These are phyloP conservation scores for Cutaneotrichosporon sp. DNA, from an alignment of 1,284 basidiomycete genomes.

Conservation along the genomic window DNA sequence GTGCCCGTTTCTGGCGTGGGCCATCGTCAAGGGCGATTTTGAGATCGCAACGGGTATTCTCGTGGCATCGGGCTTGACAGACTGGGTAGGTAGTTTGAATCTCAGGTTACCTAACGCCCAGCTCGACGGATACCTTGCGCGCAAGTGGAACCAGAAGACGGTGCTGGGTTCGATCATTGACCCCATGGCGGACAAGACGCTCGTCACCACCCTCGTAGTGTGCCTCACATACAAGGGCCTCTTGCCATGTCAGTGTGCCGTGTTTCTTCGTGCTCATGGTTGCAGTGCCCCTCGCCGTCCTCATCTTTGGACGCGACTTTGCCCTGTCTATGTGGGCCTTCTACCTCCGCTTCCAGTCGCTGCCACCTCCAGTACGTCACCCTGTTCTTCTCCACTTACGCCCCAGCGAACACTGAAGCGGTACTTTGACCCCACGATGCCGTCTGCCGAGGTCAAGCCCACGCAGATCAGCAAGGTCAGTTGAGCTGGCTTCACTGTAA, in stretches of 20 bases:
- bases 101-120: conserved; percentile 35
- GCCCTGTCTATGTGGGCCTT: conserved; percentile 85
- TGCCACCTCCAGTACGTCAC: conserved; percentile 69
- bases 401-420: conserved; percentile 77
- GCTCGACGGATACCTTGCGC: conserved; percentile 86
- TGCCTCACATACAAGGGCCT: conserved; percentile 76
- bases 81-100: conserved; percentile 64
- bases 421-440: conserved; percentile 93
- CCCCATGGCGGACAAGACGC: conserved; percentile 91
- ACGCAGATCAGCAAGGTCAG: conserved; percentile 82
- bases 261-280: not conserved
- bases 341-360: conserved; percentile 84
- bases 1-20: conserved; percentile 85
- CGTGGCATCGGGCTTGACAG: conserved; percentile 82
- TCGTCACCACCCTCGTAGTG: conserved; percentile 91
- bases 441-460: conserved; percentile 86
- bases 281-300: conserved; percentile 70
- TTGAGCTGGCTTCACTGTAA: not conserved
- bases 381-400: conserved; percentile 3
- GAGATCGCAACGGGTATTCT: conserved; percentile 72
- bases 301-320: conserved; percentile 87
- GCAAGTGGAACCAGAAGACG: conserved; percentile 74
- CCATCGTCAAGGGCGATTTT: conserved; percentile 81
- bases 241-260: conserved; percentile 68
- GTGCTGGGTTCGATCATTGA: conserved; percentile 93